phyloP scores from a whole-genome alignment of 441 rosid species.

The Lepidium campestre region DNA sequence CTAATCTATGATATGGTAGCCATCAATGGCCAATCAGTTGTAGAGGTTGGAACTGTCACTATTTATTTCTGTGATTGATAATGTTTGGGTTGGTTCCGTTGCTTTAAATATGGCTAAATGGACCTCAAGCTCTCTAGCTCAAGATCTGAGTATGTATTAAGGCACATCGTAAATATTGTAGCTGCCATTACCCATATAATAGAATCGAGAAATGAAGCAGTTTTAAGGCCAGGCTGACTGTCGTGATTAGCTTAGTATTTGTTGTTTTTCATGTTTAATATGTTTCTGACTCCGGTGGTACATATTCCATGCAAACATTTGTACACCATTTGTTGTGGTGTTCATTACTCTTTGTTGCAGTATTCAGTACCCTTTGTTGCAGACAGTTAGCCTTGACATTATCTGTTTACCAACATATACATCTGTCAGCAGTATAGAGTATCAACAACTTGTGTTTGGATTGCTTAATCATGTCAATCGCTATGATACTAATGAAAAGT shows the following conservation, averaged over 20 bases:
- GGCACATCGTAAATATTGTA: neutral
- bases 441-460: neutral
- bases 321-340: neutral
- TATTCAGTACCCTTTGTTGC: neutral
- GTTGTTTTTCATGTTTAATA: slow-evolving; percentile 1
- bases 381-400: neutral
- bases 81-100: slow-evolving; percentile 1
- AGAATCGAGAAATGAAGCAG: neutral
- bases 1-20: slow-evolving; percentile 98
- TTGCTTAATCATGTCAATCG: slow-evolving; percentile 14
- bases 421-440: neutral
- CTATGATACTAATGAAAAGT: slow-evolving; percentile 11
- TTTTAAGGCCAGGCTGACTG: neutral
- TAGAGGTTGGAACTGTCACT: slow-evolving; percentile 60
- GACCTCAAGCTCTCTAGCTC: neutral
- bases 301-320: neutral
- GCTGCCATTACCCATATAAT: neutral
- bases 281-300: neutral
- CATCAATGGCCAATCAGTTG: slow-evolving; percentile 60
- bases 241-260: neutral
- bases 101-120: neutral
- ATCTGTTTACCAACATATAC: neutral
- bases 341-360: neutral
- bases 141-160: slow-evolving; percentile 1
- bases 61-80: slow-evolving; percentile 16